These are phyloP conservation scores for Sarocladium brachiariae DNA, from an alignment of 2,329 filamentous ascomycete species.

Conservation along the genomic window DNA sequence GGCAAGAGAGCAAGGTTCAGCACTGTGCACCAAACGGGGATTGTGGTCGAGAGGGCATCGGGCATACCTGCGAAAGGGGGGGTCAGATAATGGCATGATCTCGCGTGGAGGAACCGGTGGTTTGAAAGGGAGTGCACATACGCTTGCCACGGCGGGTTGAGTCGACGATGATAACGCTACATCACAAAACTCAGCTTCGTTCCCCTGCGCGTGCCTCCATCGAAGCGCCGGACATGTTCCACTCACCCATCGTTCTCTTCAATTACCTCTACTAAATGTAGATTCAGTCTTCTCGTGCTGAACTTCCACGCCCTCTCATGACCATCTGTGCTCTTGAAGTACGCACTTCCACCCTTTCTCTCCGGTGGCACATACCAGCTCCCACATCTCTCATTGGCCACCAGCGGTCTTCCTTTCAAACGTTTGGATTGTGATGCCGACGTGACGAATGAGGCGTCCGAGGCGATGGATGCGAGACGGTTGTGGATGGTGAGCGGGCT, in stretches of 20 bases:
- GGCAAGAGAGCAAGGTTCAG: constrained; percentile 76
- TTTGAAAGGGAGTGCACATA: constrained; percentile 31
- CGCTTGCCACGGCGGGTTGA: constrained; percentile 87
- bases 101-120: too few relatives aligned
- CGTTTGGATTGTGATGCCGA: constrained; percentile 42
- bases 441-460: constrained; percentile 69
- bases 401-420: constrained; percentile 60
- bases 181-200: too few relatives aligned
- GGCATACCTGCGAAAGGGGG: constrained; percentile 78
- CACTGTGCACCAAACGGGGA: constrained; percentile 89
- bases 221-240: too few relatives aligned
- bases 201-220: too few relatives aligned
- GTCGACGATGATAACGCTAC: constrained; percentile 76
- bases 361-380: constrained; percentile 80
- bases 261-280: constrained; percentile 69
- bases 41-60: constrained; percentile 86
- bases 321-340: constrained; percentile 98
- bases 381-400: constrained; percentile 92
- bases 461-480: constrained; percentile 69
- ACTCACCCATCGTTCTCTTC: constrained; percentile 60
- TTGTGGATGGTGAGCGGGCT: constrained; percentile 74
- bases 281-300: constrained; percentile 74
- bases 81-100: constrained; percentile 1
- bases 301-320: constrained; percentile 89
- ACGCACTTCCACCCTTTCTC: constrained; percentile 65